Conservation (phyloP, 2,329 filamentous ascomycete species). For the Aureobasidium sp. region DNA sequence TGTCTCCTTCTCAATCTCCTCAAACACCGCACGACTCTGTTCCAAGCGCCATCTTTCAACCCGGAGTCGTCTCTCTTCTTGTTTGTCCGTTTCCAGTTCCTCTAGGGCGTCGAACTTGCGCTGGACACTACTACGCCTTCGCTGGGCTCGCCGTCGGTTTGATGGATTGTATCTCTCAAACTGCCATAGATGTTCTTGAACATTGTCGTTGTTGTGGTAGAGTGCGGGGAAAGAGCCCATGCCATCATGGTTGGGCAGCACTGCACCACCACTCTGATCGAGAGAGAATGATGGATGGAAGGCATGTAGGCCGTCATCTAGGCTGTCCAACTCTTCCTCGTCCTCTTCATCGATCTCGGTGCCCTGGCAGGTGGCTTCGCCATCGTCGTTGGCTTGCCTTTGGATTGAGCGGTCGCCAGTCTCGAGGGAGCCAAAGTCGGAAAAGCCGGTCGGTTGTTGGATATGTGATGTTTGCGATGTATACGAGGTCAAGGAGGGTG, state of each 20-base stretch:
- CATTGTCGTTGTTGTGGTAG: conserved; percentile 43
- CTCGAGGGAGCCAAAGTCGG: conserved; percentile 72
- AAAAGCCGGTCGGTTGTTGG: conserved; percentile 63
- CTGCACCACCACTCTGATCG: conserved; percentile 53
- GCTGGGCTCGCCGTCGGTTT: conserved; percentile 48
- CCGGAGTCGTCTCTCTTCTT: conserved; percentile 64
- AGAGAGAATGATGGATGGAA: conserved; percentile 56
- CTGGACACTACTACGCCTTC: conserved; percentile 50
- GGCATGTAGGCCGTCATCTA: conserved; percentile 84
- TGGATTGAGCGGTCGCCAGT: conserved; percentile 54
- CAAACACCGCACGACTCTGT: conserved; percentile 74
- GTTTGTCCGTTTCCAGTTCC: conserved; percentile 50
- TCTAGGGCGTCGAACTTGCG: conserved; percentile 46
- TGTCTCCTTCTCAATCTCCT: conserved; percentile 85
- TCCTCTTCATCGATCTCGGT: conserved; percentile 49
- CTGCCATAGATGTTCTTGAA: conserved; percentile 80
- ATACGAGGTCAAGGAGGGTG: conserved; percentile 57
- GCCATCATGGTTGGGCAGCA: conserved; percentile 88
- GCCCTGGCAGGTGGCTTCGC: conserved; percentile 34
- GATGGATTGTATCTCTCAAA: conserved; percentile 75
- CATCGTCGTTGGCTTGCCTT: conserved; percentile 40
- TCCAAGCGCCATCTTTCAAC: conserved; percentile 91
- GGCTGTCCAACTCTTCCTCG: conserved; percentile 77
- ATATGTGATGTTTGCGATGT: conserved; percentile 60
- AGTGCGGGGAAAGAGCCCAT: conserved; percentile 65